These are phyloP conservation scores for Coelastrella sp. DNA, from an alignment of 139 green algal species.

Conservation along the genomic window DNA sequence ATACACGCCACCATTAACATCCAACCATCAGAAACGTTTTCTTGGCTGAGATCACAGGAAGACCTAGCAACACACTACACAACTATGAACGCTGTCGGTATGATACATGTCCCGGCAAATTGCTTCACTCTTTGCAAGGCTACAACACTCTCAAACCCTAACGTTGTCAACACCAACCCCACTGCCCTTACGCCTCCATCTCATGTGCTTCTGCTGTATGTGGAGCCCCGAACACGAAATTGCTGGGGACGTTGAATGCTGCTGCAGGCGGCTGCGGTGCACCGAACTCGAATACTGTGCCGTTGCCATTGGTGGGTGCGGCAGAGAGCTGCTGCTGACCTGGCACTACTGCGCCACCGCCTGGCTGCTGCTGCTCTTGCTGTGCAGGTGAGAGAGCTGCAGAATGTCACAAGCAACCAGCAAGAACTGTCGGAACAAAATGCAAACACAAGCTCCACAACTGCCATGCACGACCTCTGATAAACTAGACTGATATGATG, in stretches of 20 bases:
- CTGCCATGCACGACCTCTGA: too few species aligned
- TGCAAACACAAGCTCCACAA: too few species aligned
- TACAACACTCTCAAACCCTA: too few species aligned
- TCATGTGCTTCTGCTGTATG: background rate
- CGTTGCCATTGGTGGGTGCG: background rate
- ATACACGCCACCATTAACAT: too few species aligned
- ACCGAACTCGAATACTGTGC: background rate
- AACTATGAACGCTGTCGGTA: too few species aligned
- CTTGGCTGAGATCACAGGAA: too few species aligned
- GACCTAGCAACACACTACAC: too few species aligned
- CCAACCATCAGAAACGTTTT: too few species aligned
- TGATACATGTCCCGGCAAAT: too few species aligned
- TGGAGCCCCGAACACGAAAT: constrained; percentile 32
- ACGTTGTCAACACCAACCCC: too few species aligned
- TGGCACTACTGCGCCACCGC: background rate
- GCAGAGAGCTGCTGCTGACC: background rate
- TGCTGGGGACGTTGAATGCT: background rate
- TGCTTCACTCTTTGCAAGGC: too few species aligned
- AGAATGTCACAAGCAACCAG: background rate
- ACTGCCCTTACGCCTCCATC: constrained; percentile 27
- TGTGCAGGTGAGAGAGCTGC: background rate
- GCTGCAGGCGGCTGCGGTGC: background rate
- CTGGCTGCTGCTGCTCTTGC: constrained; percentile 16
- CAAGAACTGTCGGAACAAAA: background rate
- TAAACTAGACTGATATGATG: too few species aligned